A percentile compares a stretch with the other conserved stretches of the same genome.
phyloP scores from a whole-genome alignment of 2,329 filamentous ascomycete genomes.

The Beauveria scarabaeidicola region DNA sequence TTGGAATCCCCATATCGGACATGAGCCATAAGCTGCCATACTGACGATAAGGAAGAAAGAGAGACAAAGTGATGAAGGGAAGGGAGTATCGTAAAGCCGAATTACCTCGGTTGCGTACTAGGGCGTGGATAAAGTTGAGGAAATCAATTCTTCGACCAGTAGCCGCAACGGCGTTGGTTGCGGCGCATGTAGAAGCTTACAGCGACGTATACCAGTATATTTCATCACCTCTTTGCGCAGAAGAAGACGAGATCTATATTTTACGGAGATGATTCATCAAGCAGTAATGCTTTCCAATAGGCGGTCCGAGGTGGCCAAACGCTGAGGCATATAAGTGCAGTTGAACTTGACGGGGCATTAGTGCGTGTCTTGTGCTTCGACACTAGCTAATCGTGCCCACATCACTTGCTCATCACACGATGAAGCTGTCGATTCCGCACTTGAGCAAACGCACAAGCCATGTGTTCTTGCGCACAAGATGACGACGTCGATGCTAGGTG shows the following conservation, averaged over 20 bases:
- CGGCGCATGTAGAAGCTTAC: neutral
- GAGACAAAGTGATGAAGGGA: neutral
- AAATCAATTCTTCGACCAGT: neutral
- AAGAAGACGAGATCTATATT: neutral
- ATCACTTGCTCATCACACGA: neutral
- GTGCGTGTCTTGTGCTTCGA: neutral
- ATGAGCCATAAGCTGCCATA: neutral
- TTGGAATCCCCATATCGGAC: too few relatives aligned
- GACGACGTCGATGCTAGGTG: neutral
- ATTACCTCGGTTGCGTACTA: neutral
- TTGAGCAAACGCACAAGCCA: neutral
- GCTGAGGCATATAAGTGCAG: neutral
- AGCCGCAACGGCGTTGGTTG: neutral
- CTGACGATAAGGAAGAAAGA: neutral
- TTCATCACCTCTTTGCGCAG: neutral
- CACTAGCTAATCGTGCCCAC: neutral
- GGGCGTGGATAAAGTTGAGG: neutral
- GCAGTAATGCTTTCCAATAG: neutral
- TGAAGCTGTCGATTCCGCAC: neutral
- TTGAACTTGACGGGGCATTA: neutral
- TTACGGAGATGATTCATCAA: neutral
- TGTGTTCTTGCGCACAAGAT: neutral
- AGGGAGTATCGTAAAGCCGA: neutral
- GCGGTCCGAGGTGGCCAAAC: neutral
- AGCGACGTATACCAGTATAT: neutral